phyloP scores from a whole-genome alignment of 2,329 filamentous ascomycete species.

The Fusarium nematophilum region DNA sequence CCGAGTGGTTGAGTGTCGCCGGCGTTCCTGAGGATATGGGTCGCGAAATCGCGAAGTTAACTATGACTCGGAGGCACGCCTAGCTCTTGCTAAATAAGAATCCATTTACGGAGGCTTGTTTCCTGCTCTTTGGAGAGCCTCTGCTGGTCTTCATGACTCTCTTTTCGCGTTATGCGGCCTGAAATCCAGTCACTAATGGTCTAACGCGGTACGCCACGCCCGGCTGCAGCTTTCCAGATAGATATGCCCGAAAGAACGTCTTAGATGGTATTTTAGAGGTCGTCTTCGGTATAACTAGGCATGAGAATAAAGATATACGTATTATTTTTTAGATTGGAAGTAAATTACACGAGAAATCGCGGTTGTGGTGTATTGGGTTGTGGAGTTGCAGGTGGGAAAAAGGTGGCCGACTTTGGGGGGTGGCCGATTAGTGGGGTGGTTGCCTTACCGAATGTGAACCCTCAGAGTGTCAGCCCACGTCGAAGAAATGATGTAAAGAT shows the following conservation, averaged over 20 bases:
- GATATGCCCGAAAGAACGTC: no score
- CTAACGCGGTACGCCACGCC: not conserved
- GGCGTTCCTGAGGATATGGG: not conserved
- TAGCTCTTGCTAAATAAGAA: not conserved
- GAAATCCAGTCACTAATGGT: not conserved
- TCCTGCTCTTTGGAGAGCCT: slow-evolving; percentile 3
- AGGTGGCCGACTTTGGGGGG: no score
- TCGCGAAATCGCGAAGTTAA: not conserved
- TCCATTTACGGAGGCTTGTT: not conserved
- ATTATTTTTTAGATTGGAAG: no score
- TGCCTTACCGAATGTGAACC: no score
- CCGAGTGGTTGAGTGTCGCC: not conserved
- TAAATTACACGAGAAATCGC: no score
- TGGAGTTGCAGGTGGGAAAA: no score
- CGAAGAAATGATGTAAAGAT: not conserved
- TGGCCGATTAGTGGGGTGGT: no score
- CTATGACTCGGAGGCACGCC: not conserved
- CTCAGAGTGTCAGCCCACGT: not conserved
- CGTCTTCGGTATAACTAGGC: no score
- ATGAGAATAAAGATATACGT: no score
- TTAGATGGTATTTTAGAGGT: no score
- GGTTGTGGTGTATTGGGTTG: no score
- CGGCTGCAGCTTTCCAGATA: not conserved
- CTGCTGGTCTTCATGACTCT: not conserved
- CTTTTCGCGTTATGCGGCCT: not conserved